Percentiles rank a stretch among this genome's conserved stretches.
Conservation (phyloP, 257 asterid genomes). For the Knoxia roxburghii region DNA sequence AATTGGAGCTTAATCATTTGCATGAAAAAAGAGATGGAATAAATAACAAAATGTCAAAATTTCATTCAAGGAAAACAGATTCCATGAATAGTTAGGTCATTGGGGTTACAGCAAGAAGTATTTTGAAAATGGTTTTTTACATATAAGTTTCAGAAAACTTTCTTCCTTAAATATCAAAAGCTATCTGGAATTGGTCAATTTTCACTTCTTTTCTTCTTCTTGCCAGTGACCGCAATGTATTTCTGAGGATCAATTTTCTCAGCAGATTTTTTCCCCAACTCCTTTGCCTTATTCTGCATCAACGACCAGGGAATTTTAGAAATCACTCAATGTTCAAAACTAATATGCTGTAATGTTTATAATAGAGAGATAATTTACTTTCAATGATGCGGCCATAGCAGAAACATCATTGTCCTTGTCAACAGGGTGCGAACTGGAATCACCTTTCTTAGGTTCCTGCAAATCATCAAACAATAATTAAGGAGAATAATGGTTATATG, state of each 20-base stretch:
- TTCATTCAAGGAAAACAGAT: no score
- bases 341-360: background rate
- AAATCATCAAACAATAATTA: conserved; percentile 8
- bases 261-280: conserved; percentile 42
- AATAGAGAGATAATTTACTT: conserved; percentile 36
- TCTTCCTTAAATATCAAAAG: no score
- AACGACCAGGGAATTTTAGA: background rate
- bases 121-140: no score
- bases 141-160: no score
- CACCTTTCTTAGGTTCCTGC: conserved; percentile 53
- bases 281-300: conserved; percentile 68
- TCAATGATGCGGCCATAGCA: conserved; percentile 51
- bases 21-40: no score
- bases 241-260: conserved; percentile 61
- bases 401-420: conserved; percentile 50
- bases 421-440: conserved; percentile 14
- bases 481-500: background rate
- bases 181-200: no score
- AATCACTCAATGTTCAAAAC: background rate
- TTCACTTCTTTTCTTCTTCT: no score
- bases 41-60: no score
- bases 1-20: no score
- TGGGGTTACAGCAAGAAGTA: no score
- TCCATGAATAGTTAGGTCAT: no score
- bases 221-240: conserved; percentile 50